Evolutionary conservation across 495 filamentous ascomycete genomes (phyloP), one percentile per base, ranked within the genome.

Genomic region (Xylaria nigripes): DNA sequence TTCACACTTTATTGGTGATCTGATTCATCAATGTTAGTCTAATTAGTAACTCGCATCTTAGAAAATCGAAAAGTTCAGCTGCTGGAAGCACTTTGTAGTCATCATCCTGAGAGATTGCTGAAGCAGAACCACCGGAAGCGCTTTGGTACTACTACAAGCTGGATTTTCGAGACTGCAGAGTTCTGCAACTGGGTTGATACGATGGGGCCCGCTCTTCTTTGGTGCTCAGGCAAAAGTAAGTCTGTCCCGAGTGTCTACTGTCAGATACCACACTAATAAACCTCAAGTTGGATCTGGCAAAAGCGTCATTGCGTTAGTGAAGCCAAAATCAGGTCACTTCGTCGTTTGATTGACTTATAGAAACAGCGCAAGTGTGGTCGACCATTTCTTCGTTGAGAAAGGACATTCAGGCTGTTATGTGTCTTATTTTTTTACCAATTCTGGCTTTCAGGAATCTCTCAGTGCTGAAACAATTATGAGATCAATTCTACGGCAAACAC

Each of bases 301-400:
- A 48, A 23, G 18, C 5, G 18, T 48, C 23, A 9, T 48, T 23
- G 19, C 30, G 46, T 48, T 1, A 36, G 46, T n/a, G 12, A 19
- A 48, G 23, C 45, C 13, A 10, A 30, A 30, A 19, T 32, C 6
- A 27, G 3, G 29, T 34, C 19, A 6, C 2, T 36, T 36, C 2
- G 32, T 36, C 21, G 21, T 18, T 7, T 0, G n/a, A 32, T 22
- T 49, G 16, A 38, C 25, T 36, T 1, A 25, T 7, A n/a, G 13
- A 45, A 45, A 48, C 41, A 41, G 51, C 24, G 30, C 47, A n/a
- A 59, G 53, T 24, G 47, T 51, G 23, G 6, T 44, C 19, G 44
- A 16, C 50, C 44, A 9, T 68, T 19, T 70, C 54, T 46, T 68
- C 60, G 45, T 60, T 49, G 27, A 66, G 66, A 22, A 69, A 60